Percentiles rank a stretch among this genome's conserved stretches.
phyloP scores from a whole-genome alignment of 345 rosid species.

The Lenwebbia sp. region DNA sequence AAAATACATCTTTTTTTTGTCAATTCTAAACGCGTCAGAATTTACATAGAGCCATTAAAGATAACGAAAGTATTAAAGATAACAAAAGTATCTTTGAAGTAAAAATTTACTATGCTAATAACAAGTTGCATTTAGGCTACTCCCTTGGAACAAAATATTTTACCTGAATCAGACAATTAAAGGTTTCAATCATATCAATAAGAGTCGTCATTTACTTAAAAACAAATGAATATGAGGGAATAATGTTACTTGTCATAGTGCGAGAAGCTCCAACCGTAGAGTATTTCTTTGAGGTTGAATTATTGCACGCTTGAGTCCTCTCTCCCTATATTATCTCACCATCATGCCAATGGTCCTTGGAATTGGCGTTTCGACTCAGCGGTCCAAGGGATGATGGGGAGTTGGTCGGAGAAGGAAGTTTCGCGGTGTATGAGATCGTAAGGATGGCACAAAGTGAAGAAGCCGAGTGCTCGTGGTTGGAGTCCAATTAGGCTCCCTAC shows the following conservation, averaged over 20 bases:
- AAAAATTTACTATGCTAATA: background rate
- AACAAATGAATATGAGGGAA: background rate
- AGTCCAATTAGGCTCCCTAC: background rate
- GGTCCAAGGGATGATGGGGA: too few species aligned
- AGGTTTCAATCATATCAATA: background rate
- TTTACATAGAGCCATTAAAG: background rate
- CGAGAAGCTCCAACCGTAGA: background rate
- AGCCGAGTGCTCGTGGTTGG: background rate
- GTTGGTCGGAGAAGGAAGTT: background rate
- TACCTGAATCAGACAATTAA: background rate
- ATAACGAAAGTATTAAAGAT: background rate
- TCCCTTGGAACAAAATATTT: background rate
- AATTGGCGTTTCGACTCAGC: background rate
- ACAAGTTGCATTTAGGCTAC: background rate
- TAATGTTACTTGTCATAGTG: background rate
- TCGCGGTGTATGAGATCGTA: background rate
- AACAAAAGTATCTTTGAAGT: background rate
- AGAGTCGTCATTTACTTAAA: background rate
- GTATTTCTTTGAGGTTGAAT: background rate
- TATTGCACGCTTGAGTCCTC: background rate
- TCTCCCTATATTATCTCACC: background rate
- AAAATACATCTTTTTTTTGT: background rate
- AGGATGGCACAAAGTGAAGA: background rate
- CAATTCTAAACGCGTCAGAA: background rate
- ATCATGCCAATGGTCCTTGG: background rate